Evolutionary conservation across 2,329 filamentous ascomycete species (phyloP).

Genomic region (Diplodia seriata): DNA sequence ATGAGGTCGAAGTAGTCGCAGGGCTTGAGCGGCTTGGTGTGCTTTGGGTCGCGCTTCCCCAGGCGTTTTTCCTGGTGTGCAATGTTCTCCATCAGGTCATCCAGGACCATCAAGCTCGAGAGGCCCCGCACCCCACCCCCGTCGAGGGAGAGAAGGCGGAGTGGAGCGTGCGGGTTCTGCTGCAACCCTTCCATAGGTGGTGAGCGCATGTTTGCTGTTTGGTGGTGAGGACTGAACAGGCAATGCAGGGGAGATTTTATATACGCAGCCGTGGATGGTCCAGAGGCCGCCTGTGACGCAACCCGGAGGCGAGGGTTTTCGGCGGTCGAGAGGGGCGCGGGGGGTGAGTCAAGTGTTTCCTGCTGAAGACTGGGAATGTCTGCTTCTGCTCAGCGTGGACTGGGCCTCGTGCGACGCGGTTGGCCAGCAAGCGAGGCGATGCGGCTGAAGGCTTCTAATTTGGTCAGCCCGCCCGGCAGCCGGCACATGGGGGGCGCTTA

Average conservation of each 20-base stretch:
- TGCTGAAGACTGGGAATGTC: background rate
- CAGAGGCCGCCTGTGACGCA: conserved; percentile 26
- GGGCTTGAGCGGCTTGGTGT: conserved; percentile 44
- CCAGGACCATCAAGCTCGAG: conserved; percentile 49
- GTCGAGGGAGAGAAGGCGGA: conserved; percentile 47
- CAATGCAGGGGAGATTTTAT: conserved; percentile 1
- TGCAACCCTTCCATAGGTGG: conserved; percentile 28
- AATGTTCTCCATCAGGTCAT: conserved; percentile 50
- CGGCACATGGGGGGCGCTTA: background rate
- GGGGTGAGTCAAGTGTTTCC: conserved; percentile 24
- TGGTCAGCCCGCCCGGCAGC: background rate
- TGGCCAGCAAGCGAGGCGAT: background rate
- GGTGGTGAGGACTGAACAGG: background rate
- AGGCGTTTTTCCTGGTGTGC: conserved; percentile 48
- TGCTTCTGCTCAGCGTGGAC: background rate
- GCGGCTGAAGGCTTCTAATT: conserved; percentile 11
- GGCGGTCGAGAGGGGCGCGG: background rate
- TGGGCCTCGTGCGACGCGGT: conserved; percentile 1
- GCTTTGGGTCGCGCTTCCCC: conserved; percentile 39
- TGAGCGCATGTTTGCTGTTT: conserved; percentile 22
- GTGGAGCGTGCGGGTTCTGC: conserved; percentile 42
- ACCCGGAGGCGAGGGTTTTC: conserved; percentile 4
- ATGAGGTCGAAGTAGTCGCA: conserved; percentile 53
- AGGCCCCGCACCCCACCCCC: conserved; percentile 50
- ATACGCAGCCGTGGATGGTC: background rate